Base-by-base conservation (phyloP, 345 rosid species). In the Eucalyptus polyanthemos region DNA sequence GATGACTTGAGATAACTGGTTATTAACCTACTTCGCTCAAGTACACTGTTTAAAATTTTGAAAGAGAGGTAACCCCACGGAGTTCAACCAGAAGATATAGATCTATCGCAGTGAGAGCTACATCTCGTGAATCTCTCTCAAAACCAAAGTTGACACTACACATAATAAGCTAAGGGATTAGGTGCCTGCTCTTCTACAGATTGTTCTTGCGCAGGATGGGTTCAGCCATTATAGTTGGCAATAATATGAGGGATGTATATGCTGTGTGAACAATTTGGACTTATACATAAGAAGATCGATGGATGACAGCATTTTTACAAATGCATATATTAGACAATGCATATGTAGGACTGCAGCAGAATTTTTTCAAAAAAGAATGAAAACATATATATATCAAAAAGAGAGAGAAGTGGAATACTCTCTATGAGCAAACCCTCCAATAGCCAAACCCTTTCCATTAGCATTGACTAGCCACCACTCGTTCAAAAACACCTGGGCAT, bases 381-480 rank as follows among this genome's bases (percentile, higher is more conserved):
- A 56, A 34, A 45, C 76, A 25, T 31, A 56, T 37, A 45, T 53
- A 53, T 34, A 19, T 86, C 45, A 24, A 50, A 51, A 40, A 80
- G 56, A 50, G 80, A 19, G 86, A 85, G 88, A 22, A 37, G 40
- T 13, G 10, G 3, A 86, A 86, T 90, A 93, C 94, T 89, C 90
- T 88, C 90, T 92, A 22, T 83, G 87, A 54, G 94, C 92, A 90
- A 92, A 86, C 14, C 93, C 95, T 67, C 89, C 89, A 88, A 93
- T 91, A 86, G 93, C 92, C 31, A 93, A 88, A 40, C 89, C 90
- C 49, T 91, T 89, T 83, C 34, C 89, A 12, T 90, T 56, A 10
- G 86, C 86, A 86, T 87, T 91, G 24, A 85, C 89, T 56, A 93
- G 92, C 95, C 95, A 92, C 94, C 95, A 91, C 14, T 92, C 90